Evolutionary conservation across 164 flowering plant species (phyloP), one percentile per base, ranked within the genome.

Genomic region (Umbilicus rupestris): DNA sequence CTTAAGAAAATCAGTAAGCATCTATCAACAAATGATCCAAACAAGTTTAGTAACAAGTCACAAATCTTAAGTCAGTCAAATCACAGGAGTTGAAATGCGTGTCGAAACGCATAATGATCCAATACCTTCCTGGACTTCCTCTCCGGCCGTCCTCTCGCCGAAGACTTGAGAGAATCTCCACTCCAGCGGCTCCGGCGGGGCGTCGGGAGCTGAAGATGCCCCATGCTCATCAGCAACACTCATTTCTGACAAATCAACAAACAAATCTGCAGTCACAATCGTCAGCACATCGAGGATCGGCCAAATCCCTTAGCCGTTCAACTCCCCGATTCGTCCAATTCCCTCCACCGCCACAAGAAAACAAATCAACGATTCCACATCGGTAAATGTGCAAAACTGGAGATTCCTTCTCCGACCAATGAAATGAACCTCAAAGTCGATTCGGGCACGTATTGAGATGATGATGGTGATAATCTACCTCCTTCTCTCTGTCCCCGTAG

Each of bases 161-260:
- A 87, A 87, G 16, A 87, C 92, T 83, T 87, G 92, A 47, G 92
- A 82, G 81, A 87, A 87, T 75, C 81, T 87, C 92, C 92, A 87
- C 64, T 87, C 89, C 47, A 85, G 79, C 60, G 82, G 80, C 69
- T 68, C 45, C 22, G 65, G 42, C 22, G 64, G 60, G 30, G 60
- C 60, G 26, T 7, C 20, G 6, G 39, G 22, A 63, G 26, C 65
- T 20, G 60, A 28, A 55, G 60, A 55, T 28, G 60, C 60, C 31
- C 60, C 33, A 16, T 11, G 33, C 31, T 55, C 33, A 55, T 55
- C 60, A 19, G 33, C 60, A 55, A 33, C 33, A 8, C 60, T 63
- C 65, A 37, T 33, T 9, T 20, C 46, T 19, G 3, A 28, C 65
- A 10, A 39, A 20, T 63, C 65, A 55, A 24, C 46, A 20, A 35